Conservation (phyloP, 2,329 filamentous ascomycete genomes). For the Exophiala calicioides region DNA sequence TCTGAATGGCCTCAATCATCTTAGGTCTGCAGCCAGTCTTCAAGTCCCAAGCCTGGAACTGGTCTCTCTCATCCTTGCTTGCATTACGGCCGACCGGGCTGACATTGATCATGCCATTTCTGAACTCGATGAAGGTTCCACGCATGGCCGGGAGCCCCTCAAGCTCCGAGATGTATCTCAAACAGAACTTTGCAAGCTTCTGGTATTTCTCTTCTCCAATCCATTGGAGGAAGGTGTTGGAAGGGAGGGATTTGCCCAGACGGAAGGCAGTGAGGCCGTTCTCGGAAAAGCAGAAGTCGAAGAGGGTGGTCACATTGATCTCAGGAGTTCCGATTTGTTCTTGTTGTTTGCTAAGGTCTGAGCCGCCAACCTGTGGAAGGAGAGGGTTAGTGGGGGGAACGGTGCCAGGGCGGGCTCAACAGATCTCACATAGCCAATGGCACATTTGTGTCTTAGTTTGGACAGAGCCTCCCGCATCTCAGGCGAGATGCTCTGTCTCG, state of each 20-base stretch:
- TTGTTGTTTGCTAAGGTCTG: slow-evolving; percentile 89
- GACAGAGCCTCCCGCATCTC: slow-evolving; percentile 83
- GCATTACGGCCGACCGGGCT: slow-evolving; percentile 76
- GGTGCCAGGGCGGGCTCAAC: too few relatives aligned
- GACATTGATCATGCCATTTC: slow-evolving; percentile 67
- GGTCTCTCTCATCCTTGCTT: slow-evolving; percentile 72
- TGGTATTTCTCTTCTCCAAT: slow-evolving; percentile 79
- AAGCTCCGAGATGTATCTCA: slow-evolving; percentile 63
- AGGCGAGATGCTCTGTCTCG: slow-evolving; percentile 72
- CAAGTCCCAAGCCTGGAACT: slow-evolving; percentile 80
- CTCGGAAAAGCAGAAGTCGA: slow-evolving; percentile 97
- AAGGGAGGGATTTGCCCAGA: slow-evolving; percentile 71
- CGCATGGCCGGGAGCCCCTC: slow-evolving; percentile 62
- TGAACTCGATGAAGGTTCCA: slow-evolving; percentile 67
- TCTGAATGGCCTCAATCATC: slow-evolving; percentile 74
- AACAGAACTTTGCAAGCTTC: slow-evolving; percentile 58
- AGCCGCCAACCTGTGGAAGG: slow-evolving; percentile 69
- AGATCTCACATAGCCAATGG: slow-evolving; percentile 77
- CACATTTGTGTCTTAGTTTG: slow-evolving; percentile 78
- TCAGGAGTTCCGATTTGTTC: slow-evolving; percentile 79
- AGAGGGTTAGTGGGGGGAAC: slow-evolving; percentile 1
- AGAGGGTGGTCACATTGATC: slow-evolving; percentile 75
- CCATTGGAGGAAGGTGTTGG: slow-evolving; percentile 86
- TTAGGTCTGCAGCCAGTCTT: slow-evolving; percentile 72
- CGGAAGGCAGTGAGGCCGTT: slow-evolving; percentile 93